Percentiles rank a stretch among this genome's conserved stretches.
Conservation (phyloP, 2,329 filamentous ascomycete genomes). For the Epichloe aotearoae region DNA sequence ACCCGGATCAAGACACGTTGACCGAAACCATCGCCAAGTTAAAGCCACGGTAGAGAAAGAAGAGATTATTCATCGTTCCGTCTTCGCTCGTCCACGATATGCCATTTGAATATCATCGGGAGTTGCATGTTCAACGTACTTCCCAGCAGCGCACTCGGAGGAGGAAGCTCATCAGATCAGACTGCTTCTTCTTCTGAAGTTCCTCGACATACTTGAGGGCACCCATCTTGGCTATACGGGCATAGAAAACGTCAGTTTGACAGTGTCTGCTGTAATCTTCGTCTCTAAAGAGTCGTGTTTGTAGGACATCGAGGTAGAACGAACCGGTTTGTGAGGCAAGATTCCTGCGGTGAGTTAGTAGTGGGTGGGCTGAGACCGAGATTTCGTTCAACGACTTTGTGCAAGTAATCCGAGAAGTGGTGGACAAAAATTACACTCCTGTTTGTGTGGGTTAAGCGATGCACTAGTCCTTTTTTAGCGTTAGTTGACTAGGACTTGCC, state of each 20-base stretch:
- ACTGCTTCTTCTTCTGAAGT: conserved; percentile 99
- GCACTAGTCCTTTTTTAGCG: conserved; percentile 13
- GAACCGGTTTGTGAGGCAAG: conserved; percentile 23
- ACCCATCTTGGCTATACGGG: conserved; percentile 66
- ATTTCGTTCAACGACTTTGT: conserved; percentile 13
- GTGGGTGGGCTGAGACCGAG: conserved; percentile 18
- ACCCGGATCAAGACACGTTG: background rate
- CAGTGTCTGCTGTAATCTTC: background rate
- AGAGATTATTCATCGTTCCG: conserved; percentile 6
- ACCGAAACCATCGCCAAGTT: background rate
- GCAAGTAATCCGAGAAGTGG: conserved; percentile 16
- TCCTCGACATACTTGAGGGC: conserved; percentile 99
- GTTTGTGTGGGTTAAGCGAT: conserved; percentile 28
- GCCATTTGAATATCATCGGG: conserved; percentile 12
- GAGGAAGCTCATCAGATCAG: conserved; percentile 99
- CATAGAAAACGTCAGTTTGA: conserved; percentile 1
- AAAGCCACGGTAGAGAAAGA: background rate
- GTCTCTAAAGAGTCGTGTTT: background rate
- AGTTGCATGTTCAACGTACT: conserved; percentile 52
- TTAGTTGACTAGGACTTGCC: conserved; percentile 18
- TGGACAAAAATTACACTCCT: conserved; percentile 21
- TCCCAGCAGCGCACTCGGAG: conserved; percentile 99
- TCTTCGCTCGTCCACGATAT: conserved; percentile 21
- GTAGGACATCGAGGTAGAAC: conserved; percentile 10
- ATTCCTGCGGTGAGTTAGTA: conserved; percentile 26